Conservation (phyloP, 208 protist species). For the Tritrichomonas musculus region DNA sequence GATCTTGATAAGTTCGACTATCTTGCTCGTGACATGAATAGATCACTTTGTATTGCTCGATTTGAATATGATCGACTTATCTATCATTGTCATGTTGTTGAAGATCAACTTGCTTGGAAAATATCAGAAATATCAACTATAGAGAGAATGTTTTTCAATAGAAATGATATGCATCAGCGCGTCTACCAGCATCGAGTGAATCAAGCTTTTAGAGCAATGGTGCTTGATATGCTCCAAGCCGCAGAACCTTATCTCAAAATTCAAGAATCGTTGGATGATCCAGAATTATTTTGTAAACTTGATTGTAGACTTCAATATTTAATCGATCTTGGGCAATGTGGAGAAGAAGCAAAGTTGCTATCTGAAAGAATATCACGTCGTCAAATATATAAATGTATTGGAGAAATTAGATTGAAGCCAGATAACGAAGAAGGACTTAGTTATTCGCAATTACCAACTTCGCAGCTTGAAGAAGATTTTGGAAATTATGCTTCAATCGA, state of each 20-base stretch:
- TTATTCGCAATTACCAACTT: background rate
- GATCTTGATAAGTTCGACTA: conserved; percentile 6
- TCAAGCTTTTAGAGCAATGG: background rate
- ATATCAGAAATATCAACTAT: background rate
- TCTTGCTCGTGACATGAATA: background rate
- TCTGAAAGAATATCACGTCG: background rate
- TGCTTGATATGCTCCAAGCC: background rate
- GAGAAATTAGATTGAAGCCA: background rate
- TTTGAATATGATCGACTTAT: background rate
- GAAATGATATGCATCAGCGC: background rate
- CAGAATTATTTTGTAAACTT: background rate
- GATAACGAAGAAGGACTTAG: background rate
- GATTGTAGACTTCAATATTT: background rate
- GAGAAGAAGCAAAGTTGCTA: background rate
- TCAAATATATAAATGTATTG: background rate
- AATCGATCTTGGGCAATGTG: background rate
- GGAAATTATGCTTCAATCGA: background rate
- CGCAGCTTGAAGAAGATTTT: background rate
- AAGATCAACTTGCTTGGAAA: background rate
- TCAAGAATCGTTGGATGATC: background rate
- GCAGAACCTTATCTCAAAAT: background rate
- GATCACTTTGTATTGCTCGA: background rate
- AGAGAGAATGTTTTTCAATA: background rate
- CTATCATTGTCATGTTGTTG: background rate
- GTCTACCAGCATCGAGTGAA: background rate